Base-by-base conservation (phyloP, 148 eudicot species). In the Tetragonia tetragonoides region DNA sequence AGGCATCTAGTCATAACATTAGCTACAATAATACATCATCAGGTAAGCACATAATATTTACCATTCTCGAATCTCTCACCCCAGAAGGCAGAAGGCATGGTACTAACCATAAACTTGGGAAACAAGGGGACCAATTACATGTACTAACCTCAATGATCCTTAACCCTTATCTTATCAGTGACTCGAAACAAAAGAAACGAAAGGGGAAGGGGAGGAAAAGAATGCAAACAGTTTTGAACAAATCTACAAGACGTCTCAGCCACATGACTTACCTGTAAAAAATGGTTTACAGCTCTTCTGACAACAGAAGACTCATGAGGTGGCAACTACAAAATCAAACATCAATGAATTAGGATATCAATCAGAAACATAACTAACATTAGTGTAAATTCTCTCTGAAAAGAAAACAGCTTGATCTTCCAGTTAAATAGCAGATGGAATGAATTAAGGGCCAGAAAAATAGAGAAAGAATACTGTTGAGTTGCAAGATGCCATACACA, bases 251-350 rank as follows among this genome's bases (percentile, higher is more conserved):
- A 47, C 38, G 28, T 38, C 6, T 49, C 14, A 51, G 47, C 38
- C 38, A 20, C 49, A n/a, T 0, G 18, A 70, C 64, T 75, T 82
- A 93, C 99, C 97, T 89, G 97, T 75, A 95, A 83, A 81, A 89
- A 93, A 85, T 95, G 99, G 84, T 95, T 95, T 69, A 95, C 88
- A 72, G 99, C 99, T 83, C 80, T 89, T 86, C 80, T 88, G 61
- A 95, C 97, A 61, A 88, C 91, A 7, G 86, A 83, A 84, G 99
- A 90, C 75, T 95, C 99, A 61, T 95, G 97, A 70, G 97, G 97
- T 72, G 91, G 89, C 78, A 95, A 85, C 99, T 95, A 89, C 89
- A 86, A 79, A 40, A 78, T 51, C 62, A 42, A 72, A 78, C 67
- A 42, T 51, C 20, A 34, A 66, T 46, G 51, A n/a, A n/a, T 73